Evolutionary conservation across 2,329 filamentous ascomycete genomes (phyloP).

Genomic region (Zymoseptoria passerinii): DNA sequence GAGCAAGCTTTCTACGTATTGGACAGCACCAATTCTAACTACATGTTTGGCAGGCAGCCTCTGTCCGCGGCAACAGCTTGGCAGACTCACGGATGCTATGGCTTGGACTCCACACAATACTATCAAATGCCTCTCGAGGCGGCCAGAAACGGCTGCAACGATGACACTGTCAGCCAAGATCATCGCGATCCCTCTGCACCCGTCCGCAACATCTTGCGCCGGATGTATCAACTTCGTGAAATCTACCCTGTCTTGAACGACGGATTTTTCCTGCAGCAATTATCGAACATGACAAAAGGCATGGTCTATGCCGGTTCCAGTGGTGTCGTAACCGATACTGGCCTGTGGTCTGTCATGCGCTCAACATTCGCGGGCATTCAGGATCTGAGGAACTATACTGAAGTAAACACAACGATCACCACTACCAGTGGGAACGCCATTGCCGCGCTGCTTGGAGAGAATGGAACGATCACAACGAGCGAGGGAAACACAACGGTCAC

Average conservation of each 20-base stretch:
- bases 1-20: slow-evolving; percentile 55
- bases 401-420: slow-evolving; percentile 24
- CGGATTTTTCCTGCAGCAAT: slow-evolving; percentile 45
- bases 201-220: slow-evolving; percentile 50
- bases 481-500: slow-evolving; percentile 24
- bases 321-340: slow-evolving; percentile 44
- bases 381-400: slow-evolving; percentile 32
- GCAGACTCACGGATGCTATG: slow-evolving; percentile 56
- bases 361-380: slow-evolving; percentile 40
- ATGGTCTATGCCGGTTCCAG: slow-evolving; percentile 44
- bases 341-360: slow-evolving; percentile 52
- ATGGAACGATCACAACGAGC: slow-evolving; percentile 5
- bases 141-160: slow-evolving; percentile 46
- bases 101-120: slow-evolving; percentile 46
- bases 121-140: slow-evolving; percentile 48
- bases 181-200: slow-evolving; percentile 55
- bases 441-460: neutral
- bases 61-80: slow-evolving; percentile 53
- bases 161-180: slow-evolving; percentile 48
- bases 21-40: slow-evolving; percentile 55
- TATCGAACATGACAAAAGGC: slow-evolving; percentile 48
- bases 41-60: slow-evolving; percentile 55
- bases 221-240: slow-evolving; percentile 51
- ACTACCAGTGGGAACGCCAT: neutral
- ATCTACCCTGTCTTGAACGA: slow-evolving; percentile 50